phyloP scores from a whole-genome alignment of 176 grass and related monocot species.

The Oryza longistaminata region DNA sequence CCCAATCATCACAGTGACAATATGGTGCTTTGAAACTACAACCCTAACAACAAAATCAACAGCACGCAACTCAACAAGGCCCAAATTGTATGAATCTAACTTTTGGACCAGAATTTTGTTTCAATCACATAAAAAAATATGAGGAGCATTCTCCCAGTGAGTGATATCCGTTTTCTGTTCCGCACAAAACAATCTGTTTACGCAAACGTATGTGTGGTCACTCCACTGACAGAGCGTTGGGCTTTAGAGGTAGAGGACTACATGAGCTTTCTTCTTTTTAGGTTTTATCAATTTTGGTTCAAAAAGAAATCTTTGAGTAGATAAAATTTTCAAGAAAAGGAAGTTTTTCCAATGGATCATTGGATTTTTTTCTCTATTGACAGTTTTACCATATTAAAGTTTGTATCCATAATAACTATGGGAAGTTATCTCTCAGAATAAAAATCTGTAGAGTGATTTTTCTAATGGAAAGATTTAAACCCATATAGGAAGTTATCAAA shows the following conservation, averaged over 20 bases:
- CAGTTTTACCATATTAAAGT: background rate
- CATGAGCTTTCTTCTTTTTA: background rate
- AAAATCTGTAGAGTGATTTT: background rate
- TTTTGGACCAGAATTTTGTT: background rate
- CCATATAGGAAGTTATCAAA: too few species aligned
- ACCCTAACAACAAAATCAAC: background rate
- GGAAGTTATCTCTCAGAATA: background rate
- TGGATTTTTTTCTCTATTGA: background rate
- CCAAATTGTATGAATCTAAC: background rate
- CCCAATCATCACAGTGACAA: background rate
- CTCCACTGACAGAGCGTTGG: background rate
- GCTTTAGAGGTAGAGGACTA: background rate
- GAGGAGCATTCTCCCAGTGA: background rate
- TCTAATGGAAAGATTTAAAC: background rate
- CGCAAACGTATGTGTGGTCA: background rate
- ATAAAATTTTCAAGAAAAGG: background rate
- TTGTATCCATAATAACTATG: background rate
- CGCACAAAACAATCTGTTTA: background rate
- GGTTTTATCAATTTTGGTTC: background rate
- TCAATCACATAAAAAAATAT: background rate
- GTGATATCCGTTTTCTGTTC: background rate
- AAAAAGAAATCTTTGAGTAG: background rate
- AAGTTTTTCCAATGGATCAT: background rate
- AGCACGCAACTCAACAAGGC: background rate
- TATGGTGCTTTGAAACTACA: slow-evolving; percentile 7